Evolutionary conservation across 306 rosid species (phyloP).

Genomic region (Gillenia trifoliata): DNA sequence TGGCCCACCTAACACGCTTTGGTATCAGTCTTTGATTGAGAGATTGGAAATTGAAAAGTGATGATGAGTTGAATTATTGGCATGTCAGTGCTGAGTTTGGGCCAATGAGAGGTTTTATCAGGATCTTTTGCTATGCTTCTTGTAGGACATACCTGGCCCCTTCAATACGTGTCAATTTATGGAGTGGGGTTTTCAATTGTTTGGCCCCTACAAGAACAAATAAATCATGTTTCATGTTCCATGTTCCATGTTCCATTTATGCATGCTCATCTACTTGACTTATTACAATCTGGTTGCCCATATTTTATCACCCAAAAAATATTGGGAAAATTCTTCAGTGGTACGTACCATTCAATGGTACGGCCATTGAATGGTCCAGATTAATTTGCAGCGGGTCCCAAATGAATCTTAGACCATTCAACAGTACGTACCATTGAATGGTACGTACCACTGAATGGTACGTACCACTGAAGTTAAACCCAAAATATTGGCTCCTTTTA

Average conservation of each 20-base stretch:
- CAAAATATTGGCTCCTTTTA: background rate
- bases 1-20: background rate
- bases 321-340: no score
- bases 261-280: constrained; percentile 24
- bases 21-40: background rate
- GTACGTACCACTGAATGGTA: no score
- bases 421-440: no score
- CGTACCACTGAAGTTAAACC: no score
- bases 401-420: no score
- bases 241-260: constrained; percentile 4
- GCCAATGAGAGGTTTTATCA: constrained; percentile 11
- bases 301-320: background rate
- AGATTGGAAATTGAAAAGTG: background rate
- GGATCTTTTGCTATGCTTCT: background rate
- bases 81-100: constrained; percentile 9
- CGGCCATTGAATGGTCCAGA: no score
- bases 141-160: constrained; percentile 3
- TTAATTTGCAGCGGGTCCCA: no score
- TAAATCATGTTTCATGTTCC: background rate
- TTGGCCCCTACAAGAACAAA: constrained; percentile 19
- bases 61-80: constrained; percentile 19
- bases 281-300: background rate
- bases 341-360: no score
- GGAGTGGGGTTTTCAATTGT: background rate
- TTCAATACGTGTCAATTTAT: constrained; percentile 17